Evolutionary conservation across 768 basidiomycete genomes (phyloP).

Genomic region (Lyophyllum shimeji): DNA sequence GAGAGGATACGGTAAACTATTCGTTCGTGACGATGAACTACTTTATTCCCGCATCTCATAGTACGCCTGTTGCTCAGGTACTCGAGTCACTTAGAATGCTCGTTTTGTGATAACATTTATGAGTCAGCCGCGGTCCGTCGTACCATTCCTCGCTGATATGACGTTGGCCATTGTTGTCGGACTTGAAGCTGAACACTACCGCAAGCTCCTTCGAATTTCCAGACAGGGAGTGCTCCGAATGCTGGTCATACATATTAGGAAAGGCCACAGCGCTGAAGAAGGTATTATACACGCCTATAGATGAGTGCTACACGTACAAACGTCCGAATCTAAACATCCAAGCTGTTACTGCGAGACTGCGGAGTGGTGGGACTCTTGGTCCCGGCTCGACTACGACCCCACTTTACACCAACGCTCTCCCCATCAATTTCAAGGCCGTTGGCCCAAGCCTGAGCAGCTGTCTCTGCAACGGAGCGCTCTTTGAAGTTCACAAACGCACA

Average conservation of each 20-base stretch:
- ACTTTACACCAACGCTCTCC: constrained; percentile 71
- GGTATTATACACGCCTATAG: constrained; percentile 2
- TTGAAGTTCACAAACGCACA: constrained; percentile 97
- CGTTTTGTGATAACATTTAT: no score
- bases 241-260: no score
- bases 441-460: constrained; percentile 87
- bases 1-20: not conserved
- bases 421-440: constrained; percentile 86
- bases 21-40: not conserved
- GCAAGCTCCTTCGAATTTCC: no score
- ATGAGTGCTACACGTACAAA: constrained; percentile 2
- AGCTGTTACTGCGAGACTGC: constrained; percentile 18
- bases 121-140: no score
- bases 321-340: not conserved
- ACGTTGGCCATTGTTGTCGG: no score
- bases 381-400: constrained; percentile 75
- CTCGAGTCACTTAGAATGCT: no score
- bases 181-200: no score
- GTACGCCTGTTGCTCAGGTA: no score
- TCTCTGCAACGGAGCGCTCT: constrained; percentile 79
- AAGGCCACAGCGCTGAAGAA: not conserved
- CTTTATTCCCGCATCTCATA: no score
- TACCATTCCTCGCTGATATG: no score
- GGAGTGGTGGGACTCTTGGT: constrained; percentile 31
- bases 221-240: no score